These are phyloP conservation scores for Phialophora verrucosa DNA, from an alignment of 2,329 filamentous ascomycete species.

Conservation along the genomic window DNA sequence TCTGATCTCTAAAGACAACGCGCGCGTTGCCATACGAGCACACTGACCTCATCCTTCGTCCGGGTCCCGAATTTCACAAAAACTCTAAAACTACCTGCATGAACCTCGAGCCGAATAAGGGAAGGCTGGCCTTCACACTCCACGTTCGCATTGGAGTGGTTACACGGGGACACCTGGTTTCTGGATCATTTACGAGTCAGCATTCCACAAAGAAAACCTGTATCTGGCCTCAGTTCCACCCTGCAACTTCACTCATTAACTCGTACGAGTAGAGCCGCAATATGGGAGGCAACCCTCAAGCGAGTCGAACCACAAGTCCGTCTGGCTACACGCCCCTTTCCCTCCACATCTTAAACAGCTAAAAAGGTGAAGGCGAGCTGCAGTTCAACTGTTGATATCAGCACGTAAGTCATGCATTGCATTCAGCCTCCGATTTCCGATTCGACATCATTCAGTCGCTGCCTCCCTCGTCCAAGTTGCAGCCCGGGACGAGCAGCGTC, in stretches of 20 bases:
- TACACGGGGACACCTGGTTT: neutral
- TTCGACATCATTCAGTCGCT: neutral
- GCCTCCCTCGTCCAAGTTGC: neutral
- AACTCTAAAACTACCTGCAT: neutral
- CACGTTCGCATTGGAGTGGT: neutral
- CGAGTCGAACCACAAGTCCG: neutral
- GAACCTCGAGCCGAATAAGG: slow-evolving; percentile 1
- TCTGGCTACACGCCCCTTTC: neutral
- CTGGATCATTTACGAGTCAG: neutral
- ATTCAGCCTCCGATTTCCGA: neutral
- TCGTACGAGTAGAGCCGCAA: neutral
- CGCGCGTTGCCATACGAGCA: neutral
- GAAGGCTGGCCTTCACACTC: neutral
- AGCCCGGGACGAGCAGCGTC: neutral
- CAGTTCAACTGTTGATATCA: neutral
- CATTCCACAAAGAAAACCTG: neutral
- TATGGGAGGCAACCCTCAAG: neutral
- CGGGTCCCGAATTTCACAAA: neutral
- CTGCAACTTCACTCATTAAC: neutral
- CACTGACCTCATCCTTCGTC: neutral
- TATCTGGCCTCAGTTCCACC: neutral
- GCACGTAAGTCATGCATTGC: slow-evolving; percentile 3
- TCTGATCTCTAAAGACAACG: neutral
- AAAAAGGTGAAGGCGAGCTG: neutral
- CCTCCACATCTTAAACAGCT: neutral